Evolutionary conservation across 257 asterid species (phyloP).

Genomic region (Ophiorrhiza pumila): DNA sequence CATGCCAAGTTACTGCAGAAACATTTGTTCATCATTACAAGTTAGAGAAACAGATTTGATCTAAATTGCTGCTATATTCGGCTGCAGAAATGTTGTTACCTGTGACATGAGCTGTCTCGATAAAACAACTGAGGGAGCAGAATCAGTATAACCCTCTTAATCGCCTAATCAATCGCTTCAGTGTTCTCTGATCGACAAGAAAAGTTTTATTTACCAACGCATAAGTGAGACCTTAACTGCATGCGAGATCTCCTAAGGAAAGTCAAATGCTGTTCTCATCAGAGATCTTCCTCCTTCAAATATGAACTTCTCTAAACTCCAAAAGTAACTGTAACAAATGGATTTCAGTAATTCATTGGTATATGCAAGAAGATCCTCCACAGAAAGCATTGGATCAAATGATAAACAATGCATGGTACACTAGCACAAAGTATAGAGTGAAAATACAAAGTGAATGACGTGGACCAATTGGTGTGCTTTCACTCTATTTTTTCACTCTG

Average conservation of each 20-base stretch:
- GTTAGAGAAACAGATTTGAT: background rate
- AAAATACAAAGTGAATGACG: no score
- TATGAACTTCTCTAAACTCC: background rate
- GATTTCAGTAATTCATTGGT: background rate
- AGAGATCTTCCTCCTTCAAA: conserved; percentile 5
- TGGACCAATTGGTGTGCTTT: no score
- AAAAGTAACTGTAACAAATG: background rate
- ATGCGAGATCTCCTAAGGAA: background rate
- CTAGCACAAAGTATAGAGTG: background rate
- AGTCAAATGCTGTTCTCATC: background rate
- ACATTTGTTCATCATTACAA: background rate
- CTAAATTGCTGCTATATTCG: background rate
- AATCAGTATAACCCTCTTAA: background rate
- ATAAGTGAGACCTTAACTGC: background rate
- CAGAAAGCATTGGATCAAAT: background rate
- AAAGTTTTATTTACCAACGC: background rate
- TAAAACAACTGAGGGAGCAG: background rate
- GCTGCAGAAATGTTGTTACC: background rate
- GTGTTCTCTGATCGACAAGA: background rate
- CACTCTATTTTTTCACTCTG: no score
- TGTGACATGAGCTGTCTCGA: background rate
- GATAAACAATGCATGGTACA: background rate
- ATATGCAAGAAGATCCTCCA: background rate
- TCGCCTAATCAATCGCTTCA: background rate
- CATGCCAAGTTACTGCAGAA: background rate